phyloP scores from a whole-genome alignment of 345 rosid genomes.

The Dovyalis caffra region DNA sequence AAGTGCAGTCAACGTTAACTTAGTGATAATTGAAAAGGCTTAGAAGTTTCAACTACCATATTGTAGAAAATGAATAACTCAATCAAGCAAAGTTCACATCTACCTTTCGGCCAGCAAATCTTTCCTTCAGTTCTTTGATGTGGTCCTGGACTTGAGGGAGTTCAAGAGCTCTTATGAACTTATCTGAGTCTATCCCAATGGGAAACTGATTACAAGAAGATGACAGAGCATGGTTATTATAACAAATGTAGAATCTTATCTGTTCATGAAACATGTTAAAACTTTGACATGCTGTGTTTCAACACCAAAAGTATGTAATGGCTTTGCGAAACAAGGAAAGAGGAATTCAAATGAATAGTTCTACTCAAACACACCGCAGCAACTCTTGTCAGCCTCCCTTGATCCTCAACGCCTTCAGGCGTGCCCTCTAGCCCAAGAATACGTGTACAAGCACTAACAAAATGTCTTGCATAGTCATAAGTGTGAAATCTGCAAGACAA shows the following conservation, averaged over 20 bases:
- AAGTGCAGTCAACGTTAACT: neutral
- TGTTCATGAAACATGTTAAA: slow-evolving; percentile 1
- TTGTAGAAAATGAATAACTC: neutral
- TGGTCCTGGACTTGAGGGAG: slow-evolving; percentile 60
- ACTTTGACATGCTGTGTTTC: slow-evolving; percentile 6
- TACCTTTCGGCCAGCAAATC: slow-evolving; percentile 96
- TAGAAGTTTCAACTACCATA: neutral
- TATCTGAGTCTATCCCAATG: slow-evolving; percentile 91
- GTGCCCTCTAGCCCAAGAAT: slow-evolving; percentile 99
- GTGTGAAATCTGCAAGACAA: slow-evolving; percentile 69
- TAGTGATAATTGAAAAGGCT: neutral
- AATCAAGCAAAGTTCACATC: neutral
- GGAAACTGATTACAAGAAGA: slow-evolving; percentile 68
- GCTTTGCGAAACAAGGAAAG: slow-evolving; percentile 15
- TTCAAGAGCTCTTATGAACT: slow-evolving; percentile 83
- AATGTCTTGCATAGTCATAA: slow-evolving; percentile 97
- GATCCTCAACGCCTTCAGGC: slow-evolving; percentile 99
- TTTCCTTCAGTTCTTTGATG: slow-evolving; percentile 78
- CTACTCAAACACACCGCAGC: slow-evolving; percentile 71
- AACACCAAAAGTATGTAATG: neutral
- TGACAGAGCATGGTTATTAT: slow-evolving; percentile 9
- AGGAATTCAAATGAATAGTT: slow-evolving; percentile 17
- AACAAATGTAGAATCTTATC: neutral
- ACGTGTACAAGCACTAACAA: slow-evolving; percentile 99
- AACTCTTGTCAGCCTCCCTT: slow-evolving; percentile 93